phyloP scores from a whole-genome alignment of 2,329 filamentous ascomycete genomes.

The Sclerotinia nivalis region DNA sequence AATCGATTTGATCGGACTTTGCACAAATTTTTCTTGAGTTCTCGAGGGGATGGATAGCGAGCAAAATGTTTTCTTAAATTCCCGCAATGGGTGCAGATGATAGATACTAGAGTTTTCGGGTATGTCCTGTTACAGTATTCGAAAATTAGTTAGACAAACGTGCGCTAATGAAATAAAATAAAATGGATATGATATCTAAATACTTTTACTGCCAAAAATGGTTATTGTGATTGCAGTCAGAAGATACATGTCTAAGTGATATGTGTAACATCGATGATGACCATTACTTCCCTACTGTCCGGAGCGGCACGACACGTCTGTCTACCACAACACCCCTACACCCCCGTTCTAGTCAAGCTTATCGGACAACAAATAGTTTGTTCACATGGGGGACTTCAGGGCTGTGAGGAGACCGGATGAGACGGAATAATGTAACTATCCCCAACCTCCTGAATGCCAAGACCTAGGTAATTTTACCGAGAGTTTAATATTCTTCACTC shows the following conservation, averaged over 20 bases:
- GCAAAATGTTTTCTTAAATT: not conserved
- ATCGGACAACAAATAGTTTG: too few species aligned
- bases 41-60: not conserved
- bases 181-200: not conserved
- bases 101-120: constrained; percentile 6
- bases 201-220: too few species aligned
- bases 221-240: not conserved
- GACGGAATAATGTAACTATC: not conserved
- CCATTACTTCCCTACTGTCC: too few species aligned
- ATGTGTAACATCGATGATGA: not conserved
- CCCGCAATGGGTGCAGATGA: not conserved
- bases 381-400: constrained; percentile 29
- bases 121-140: constrained; percentile 1
- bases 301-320: too few species aligned
- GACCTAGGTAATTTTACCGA: not conserved
- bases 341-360: too few species aligned
- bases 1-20: not conserved
- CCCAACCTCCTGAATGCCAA: not conserved
- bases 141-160: not conserved
- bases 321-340: too few species aligned
- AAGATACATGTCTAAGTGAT: too few species aligned
- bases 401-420: constrained; percentile 26
- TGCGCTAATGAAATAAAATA: not conserved
- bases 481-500: too few species aligned
- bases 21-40: not conserved